phyloP scores from a whole-genome alignment of 768 basidiomycete species.

The Dictyophora rubrovolvata region DNA sequence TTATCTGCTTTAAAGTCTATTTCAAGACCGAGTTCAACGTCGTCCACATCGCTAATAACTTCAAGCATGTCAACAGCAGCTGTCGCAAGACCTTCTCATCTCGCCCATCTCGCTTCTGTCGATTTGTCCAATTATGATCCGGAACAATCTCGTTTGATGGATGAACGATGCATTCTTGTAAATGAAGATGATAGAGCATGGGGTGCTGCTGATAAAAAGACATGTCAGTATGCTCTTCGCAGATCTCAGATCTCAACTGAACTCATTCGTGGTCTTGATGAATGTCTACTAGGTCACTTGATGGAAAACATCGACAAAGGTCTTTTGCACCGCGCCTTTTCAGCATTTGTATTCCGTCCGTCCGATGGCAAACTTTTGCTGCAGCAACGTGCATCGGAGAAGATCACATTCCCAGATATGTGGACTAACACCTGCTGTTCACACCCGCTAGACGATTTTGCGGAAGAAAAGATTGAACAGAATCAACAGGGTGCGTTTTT shows the following conservation, averaged over 20 bases:
- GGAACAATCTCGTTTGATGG: conserved; percentile 92
- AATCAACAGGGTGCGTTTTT: conserved; percentile 33
- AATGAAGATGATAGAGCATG: conserved; percentile 79
- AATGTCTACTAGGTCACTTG: conserved; percentile 79
- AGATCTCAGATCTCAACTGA: neutral
- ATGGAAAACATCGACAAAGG: conserved; percentile 96
- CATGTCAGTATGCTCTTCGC: conserved; percentile 46
- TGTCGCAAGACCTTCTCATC: conserved; percentile 47
- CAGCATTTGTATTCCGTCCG: conserved; percentile 92
- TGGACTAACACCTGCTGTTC: conserved; percentile 99
- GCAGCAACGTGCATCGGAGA: conserved; percentile 93
- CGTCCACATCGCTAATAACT: neutral
- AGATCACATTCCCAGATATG: conserved; percentile 99
- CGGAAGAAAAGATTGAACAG: conserved; percentile 65
- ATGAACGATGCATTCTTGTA: conserved; percentile 87
- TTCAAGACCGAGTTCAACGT: neutral
- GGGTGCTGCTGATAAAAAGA: conserved; percentile 91
- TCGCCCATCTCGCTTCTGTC: conserved; percentile 61
- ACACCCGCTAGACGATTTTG: conserved; percentile 90
- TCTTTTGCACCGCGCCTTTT: conserved; percentile 94
- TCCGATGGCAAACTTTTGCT: conserved; percentile 87
- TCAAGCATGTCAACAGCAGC: conserved; percentile 38
- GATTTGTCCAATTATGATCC: conserved; percentile 81
- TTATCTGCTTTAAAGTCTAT: too few relatives aligned
- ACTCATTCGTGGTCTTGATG: neutral